A percentile compares a stretch with the other conserved stretches of the same genome.
Evolutionary conservation across 345 rosid species (phyloP).

Genomic region (Salix arbutifolia): DNA sequence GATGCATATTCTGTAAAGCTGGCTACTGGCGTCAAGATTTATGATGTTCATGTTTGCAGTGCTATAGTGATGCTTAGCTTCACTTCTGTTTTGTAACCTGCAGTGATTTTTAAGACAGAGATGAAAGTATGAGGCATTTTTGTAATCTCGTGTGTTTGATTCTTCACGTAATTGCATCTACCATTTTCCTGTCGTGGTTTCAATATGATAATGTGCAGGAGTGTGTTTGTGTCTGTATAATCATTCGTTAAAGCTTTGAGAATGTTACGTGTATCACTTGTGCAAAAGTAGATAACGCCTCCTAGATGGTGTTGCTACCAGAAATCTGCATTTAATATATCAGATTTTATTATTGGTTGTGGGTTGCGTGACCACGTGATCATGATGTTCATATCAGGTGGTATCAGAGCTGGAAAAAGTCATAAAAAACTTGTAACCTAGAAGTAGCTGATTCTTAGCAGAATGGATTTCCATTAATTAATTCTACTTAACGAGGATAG

Average conservation of each 20-base stretch:
- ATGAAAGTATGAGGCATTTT: background rate
- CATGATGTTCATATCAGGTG: too few relatives aligned
- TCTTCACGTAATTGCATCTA: background rate
- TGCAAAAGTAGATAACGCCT: background rate
- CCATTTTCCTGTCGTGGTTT: background rate
- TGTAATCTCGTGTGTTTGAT: background rate
- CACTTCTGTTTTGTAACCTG: background rate
- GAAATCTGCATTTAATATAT: too few relatives aligned
- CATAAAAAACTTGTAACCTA: background rate
- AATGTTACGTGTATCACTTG: background rate
- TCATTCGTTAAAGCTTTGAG: background rate
- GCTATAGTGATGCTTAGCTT: background rate
- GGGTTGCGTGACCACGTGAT: too few relatives aligned
- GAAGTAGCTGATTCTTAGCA: background rate
- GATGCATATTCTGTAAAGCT: slow-evolving; percentile 11
- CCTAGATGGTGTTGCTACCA: background rate
- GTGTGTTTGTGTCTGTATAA: background rate
- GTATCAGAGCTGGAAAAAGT: too few relatives aligned
- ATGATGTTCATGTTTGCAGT: background rate
- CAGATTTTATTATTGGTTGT: too few relatives aligned
- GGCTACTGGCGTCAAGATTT: background rate
- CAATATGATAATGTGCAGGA: background rate
- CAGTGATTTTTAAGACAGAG: background rate
- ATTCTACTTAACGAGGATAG: background rate
- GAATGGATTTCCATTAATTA: background rate